These are phyloP conservation scores for Cercospora beticola DNA, from an alignment of 2,329 filamentous ascomycete genomes.

Conservation along the genomic window DNA sequence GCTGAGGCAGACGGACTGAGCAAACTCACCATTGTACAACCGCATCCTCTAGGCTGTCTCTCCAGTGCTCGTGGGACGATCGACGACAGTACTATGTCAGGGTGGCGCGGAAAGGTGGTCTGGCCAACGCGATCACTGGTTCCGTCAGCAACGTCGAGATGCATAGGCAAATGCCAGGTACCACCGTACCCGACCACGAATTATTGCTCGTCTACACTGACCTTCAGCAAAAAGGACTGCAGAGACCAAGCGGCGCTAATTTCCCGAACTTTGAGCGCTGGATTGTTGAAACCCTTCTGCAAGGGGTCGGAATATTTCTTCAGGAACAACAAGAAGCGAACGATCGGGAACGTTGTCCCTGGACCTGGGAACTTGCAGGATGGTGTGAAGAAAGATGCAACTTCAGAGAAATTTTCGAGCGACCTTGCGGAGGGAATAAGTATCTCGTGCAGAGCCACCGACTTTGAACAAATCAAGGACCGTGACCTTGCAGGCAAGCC, in stretches of 20 bases:
- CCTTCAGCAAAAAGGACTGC: conserved; percentile 15
- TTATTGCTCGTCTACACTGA: conserved; percentile 15
- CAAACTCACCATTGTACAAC: conserved; percentile 35
- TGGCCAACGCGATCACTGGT: conserved; percentile 29
- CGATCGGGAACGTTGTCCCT: conserved; percentile 13
- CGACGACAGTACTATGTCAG: conserved; percentile 29
- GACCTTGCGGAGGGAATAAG: conserved; percentile 35
- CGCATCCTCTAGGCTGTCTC: conserved; percentile 27
- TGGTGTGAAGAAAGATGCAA: conserved; percentile 28
- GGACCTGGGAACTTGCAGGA: conserved; percentile 14
- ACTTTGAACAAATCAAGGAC: conserved; percentile 19
- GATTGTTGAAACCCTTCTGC: conserved; percentile 32
- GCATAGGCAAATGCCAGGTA: conserved; percentile 36
- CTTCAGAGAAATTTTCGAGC: conserved; percentile 8
- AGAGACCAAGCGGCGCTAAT: conserved; percentile 20
- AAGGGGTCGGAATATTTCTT: conserved; percentile 28
- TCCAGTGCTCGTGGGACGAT: conserved; percentile 27
- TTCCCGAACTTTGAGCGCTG: conserved; percentile 27
- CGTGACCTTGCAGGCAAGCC: conserved; percentile 27
- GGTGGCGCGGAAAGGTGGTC: conserved; percentile 31
- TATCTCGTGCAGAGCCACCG: conserved; percentile 22
- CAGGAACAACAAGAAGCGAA: conserved; percentile 17
- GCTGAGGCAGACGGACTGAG: conserved; percentile 20
- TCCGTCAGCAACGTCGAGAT: conserved; percentile 25
- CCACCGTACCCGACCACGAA: conserved; percentile 24